Base-by-base conservation (phyloP, 2,329 filamentous ascomycete species). In the Colletotrichum siamense region DNA sequence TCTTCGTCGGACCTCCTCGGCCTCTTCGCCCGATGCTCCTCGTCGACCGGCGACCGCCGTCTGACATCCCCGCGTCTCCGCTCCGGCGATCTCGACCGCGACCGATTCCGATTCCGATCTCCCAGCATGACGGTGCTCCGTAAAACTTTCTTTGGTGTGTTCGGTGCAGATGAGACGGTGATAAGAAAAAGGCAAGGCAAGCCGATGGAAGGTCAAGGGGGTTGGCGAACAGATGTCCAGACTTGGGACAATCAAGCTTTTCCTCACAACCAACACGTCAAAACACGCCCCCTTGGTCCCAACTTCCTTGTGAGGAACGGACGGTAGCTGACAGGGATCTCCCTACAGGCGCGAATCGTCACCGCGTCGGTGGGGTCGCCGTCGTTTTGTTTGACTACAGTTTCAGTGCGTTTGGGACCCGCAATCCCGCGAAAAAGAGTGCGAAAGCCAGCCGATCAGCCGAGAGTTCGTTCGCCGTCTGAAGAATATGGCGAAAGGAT, bases 61-160 rank as follows among this genome's bases (percentile, higher is more conserved):
- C 73, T 73, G n/a, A 34, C 26, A 16, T 76, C 73, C 12, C 69
- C 70, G 44, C 70, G 64, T 6, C 62, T 32, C 13, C 73, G 73
- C 10, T 71, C 61, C 69, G 73, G 73, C 32, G 73, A 73, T 49
- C 74, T 52, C 49, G 69, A 73, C 26, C 69, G 59, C 32, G 70
- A 69, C 39, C 64, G 71, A 22, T 63, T 84, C 80, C 69, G 85
- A 84, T 49, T 85, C 28, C 59, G 76, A 30, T 55, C 24, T 10
- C 13, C 34, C 18, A 39, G 13, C 71, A 76, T 76, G 49, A 9
- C 28, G 16, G 28, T n/a, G n/a, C 44, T 34, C 30, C 26, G 18
- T 8, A 15, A 24, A 28, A 26, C 55, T 28, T 2, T 59, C 22
- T 28, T 24, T 9, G n/a, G 24, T 10, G 8, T 59, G 24, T 59